A percentile compares a stretch with the other conserved stretches of the same genome.
These are phyloP conservation scores for Gautieria morchelliformis DNA, from an alignment of 768 basidiomycete species.

Conservation along the genomic window DNA sequence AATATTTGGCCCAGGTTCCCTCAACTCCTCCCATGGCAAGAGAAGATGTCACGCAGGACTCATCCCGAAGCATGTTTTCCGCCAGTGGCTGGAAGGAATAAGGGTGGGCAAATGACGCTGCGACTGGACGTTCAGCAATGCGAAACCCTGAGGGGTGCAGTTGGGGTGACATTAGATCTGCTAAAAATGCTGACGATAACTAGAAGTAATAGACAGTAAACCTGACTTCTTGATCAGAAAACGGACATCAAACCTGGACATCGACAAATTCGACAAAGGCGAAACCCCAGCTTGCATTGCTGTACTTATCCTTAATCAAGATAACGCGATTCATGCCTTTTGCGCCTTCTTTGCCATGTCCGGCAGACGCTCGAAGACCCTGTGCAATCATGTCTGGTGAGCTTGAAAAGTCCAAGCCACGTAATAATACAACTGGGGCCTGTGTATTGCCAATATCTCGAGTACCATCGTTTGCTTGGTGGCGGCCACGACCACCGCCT, in stretches of 20 bases:
- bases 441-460: slow-evolving; percentile 89
- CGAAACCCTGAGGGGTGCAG: slow-evolving; percentile 90
- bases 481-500: slow-evolving; percentile 39
- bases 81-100: slow-evolving; percentile 80
- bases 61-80: slow-evolving; percentile 67
- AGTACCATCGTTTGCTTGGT: slow-evolving; percentile 83
- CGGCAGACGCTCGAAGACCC: slow-evolving; percentile 75
- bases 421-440: slow-evolving; percentile 75
- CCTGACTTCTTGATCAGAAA: not conserved
- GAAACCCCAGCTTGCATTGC: slow-evolving; percentile 85
- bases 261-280: slow-evolving; percentile 91
- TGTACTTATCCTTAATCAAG: slow-evolving; percentile 81
- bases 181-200: slow-evolving; percentile 77
- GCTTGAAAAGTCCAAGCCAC: slow-evolving; percentile 82
- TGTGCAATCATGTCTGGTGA: slow-evolving; percentile 81
- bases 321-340: slow-evolving; percentile 83
- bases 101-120: slow-evolving; percentile 87
- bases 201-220: slow-evolving; percentile 24
- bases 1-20: slow-evolving; percentile 73
- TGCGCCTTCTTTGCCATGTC: slow-evolving; percentile 66
- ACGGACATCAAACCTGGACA: slow-evolving; percentile 44
- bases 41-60: slow-evolving; percentile 63
- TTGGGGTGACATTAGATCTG: slow-evolving; percentile 77
- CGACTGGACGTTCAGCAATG: slow-evolving; percentile 81
- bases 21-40: slow-evolving; percentile 61